These are phyloP conservation scores for Malassezia slooffiae DNA, from an alignment of 1,284 basidiomycete genomes.

Conservation along the genomic window DNA sequence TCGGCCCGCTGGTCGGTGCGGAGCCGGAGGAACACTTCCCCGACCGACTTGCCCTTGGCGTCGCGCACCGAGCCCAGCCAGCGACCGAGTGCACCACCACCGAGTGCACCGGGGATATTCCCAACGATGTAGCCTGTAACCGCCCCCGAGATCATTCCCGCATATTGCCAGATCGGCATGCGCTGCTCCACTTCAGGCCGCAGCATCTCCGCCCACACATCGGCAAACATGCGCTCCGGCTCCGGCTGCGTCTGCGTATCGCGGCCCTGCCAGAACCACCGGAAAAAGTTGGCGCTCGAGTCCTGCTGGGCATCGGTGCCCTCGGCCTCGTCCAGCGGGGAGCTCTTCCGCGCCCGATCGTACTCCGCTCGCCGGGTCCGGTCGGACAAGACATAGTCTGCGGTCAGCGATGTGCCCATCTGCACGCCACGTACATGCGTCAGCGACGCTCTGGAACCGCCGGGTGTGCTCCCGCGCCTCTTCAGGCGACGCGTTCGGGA, in stretches of 20 bases:
- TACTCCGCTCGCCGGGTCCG: conserved; percentile 66
- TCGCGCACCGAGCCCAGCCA: conserved; percentile 40
- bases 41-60: conserved; percentile 44
- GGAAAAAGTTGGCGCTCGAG: conserved; percentile 35
- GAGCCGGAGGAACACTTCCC: conserved; percentile 68
- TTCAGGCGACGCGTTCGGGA: conserved; percentile 60
- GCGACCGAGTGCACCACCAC: conserved; percentile 38
- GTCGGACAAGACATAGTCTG: conserved; percentile 79
- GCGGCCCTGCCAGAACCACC: conserved; percentile 18
- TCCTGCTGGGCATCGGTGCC: conserved; percentile 27
- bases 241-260: conserved; percentile 20
- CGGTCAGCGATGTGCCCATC: neutral
- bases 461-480: conserved; percentile 56
- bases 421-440: conserved; percentile 55
- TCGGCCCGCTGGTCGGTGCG: conserved; percentile 70
- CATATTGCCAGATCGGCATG: conserved; percentile 3
- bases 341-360: conserved; percentile 9
- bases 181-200: conserved; percentile 37
- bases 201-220: conserved; percentile 43
- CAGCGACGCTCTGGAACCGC: conserved; percentile 59
- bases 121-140: conserved; percentile 12
- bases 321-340: conserved; percentile 15
- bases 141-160: conserved; percentile 3
- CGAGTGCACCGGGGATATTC: conserved; percentile 18
- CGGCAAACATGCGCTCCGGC: conserved; percentile 32